phyloP scores from a whole-genome alignment of 345 rosid species.

The Brassica napus region Da-Ae NC_063435.1:28125501-28126000 shows the following conservation, averaged over 20 bases:
- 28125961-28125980: not conserved
- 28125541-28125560: not conserved
- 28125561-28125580: not conserved
- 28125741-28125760: not conserved
- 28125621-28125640: not conserved
- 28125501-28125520: not conserved
- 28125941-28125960: not conserved
- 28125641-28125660: not conserved
- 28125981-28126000: not conserved
- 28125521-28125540: not conserved
- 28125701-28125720: not conserved
- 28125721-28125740: not conserved
- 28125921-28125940: not conserved
- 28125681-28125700: not conserved
- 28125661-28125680: not conserved
- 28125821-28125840: not conserved
- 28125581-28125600: not conserved
- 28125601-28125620: not conserved
- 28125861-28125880: not conserved
- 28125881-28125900: not conserved
- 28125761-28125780: not conserved
- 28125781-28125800: not conserved
- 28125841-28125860: not conserved
- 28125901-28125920: not conserved
- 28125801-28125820: conserved; percentile 4